These are phyloP conservation scores for Arthrobotrys iridis DNA, from an alignment of 2,329 filamentous ascomycete genomes.

Conservation along the genomic window DNA sequence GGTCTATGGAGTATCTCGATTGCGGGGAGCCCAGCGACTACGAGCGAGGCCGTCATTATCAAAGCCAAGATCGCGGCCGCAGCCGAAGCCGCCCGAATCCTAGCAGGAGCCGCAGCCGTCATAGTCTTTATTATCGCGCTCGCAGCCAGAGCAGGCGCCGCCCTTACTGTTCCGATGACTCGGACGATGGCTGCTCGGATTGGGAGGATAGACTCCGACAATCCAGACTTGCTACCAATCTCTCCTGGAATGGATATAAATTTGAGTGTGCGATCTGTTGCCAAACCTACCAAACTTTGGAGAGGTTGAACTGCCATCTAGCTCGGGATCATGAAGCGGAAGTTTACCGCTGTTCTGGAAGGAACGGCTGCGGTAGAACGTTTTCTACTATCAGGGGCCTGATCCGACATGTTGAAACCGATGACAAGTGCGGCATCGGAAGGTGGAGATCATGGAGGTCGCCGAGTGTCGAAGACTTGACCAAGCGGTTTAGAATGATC, in stretches of 20 bases:
- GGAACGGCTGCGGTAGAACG: constrained; percentile 29
- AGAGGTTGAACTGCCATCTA: constrained; percentile 47
- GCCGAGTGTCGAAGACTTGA: constrained; percentile 42
- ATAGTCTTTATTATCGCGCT: constrained; percentile 34
- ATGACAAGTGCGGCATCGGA: constrained; percentile 48
- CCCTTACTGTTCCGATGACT: constrained; percentile 12
- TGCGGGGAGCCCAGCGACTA: constrained; percentile 24
- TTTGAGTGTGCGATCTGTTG: constrained; percentile 52
- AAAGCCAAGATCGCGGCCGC: constrained; percentile 27
- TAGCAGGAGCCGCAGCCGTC: constrained; percentile 38
- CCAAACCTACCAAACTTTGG: constrained; percentile 37
- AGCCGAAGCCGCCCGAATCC: constrained; percentile 12
- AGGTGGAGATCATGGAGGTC: constrained; percentile 39
- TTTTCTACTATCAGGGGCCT: constrained; percentile 40
- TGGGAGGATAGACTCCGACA: constrained; percentile 49
- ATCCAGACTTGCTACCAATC: constrained; percentile 42
- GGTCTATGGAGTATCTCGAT: constrained; percentile 44
- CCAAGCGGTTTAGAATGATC: constrained; percentile 39
- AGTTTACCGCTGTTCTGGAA: constrained; percentile 41
- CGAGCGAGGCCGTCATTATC: constrained; percentile 15
- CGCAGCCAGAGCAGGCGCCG: constrained; percentile 48
- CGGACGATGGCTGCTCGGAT: constrained; percentile 32
- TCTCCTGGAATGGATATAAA: constrained; percentile 48
- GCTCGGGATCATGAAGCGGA: constrained; percentile 35
- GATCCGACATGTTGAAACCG: constrained; percentile 46